A percentile compares a stretch with the other conserved stretches of the same genome.
Evolutionary conservation across 495 filamentous ascomycete species (phyloP).

Genomic region (Parathielavia hyrcaniae): DNA sequence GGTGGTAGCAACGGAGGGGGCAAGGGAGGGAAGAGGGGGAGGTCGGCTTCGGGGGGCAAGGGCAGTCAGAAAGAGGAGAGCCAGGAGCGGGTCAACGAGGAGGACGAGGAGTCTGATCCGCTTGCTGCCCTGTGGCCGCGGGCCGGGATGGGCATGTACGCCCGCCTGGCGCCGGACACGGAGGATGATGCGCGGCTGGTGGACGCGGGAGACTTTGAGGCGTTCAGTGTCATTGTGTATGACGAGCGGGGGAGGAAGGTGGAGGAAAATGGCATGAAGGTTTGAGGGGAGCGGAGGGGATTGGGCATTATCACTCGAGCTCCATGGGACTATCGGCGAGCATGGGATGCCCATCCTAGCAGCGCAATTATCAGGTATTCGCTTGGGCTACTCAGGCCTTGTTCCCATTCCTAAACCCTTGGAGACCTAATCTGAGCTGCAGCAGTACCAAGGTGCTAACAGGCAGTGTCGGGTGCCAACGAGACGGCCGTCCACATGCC

Average conservation of each 20-base stretch:
- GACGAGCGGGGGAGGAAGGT: constrained; percentile 38
- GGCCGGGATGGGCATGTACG: constrained; percentile 52
- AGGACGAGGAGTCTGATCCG: constrained; percentile 35
- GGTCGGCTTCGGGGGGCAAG: neutral
- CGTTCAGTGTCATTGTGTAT: constrained; percentile 48
- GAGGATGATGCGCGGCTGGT: constrained; percentile 42
- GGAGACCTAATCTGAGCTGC: no score
- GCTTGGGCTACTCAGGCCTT: no score
- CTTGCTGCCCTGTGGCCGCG: constrained; percentile 59
- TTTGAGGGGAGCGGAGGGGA: constrained; percentile 10
- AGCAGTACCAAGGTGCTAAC: no score
- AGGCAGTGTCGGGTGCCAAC: no score
- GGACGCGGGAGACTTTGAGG: constrained; percentile 46
- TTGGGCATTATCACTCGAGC: no score
- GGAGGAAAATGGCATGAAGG: constrained; percentile 33
- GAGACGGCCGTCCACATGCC: no score
- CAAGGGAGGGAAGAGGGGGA: constrained; percentile 3
- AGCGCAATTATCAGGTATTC: no score
- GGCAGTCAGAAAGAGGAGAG: constrained; percentile 20
- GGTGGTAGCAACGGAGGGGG: constrained; percentile 8
- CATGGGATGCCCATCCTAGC: no score
- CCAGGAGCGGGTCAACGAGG: constrained; percentile 12
- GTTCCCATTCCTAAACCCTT: no score
- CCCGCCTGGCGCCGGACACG: constrained; percentile 38
- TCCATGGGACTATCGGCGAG: no score